phyloP scores from a whole-genome alignment of 164 flowering plant species.

The Aristolochia californica region DNA sequence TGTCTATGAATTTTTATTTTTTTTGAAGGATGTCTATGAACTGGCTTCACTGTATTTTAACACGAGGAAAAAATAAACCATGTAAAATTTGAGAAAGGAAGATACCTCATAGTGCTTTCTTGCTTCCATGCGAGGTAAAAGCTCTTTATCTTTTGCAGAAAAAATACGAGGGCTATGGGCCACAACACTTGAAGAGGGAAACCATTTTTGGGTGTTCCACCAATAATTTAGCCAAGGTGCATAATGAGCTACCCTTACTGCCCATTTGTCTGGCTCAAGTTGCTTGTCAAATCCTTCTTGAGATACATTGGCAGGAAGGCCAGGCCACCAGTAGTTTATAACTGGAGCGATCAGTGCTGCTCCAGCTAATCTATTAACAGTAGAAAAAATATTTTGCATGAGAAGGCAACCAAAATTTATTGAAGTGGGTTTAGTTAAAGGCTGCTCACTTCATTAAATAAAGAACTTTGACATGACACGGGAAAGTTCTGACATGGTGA shows the following conservation, averaged over 20 bases:
- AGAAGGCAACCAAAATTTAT: too few species aligned
- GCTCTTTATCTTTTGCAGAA: slow-evolving; percentile 31
- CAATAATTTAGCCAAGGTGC: slow-evolving; percentile 68
- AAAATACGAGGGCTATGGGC: slow-evolving; percentile 20
- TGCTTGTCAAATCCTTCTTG: slow-evolving; percentile 41
- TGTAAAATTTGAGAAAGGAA: neutral
- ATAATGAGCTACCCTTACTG: slow-evolving; percentile 55
- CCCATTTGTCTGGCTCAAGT: slow-evolving; percentile 49
- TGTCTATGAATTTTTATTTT: neutral
- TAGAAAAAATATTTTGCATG: neutral
- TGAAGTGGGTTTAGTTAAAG: too few species aligned
- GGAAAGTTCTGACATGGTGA: too few species aligned
- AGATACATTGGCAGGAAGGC: slow-evolving; percentile 57
- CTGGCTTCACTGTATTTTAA: neutral
- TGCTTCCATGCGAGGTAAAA: slow-evolving; percentile 10
- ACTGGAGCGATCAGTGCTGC: slow-evolving; percentile 69
- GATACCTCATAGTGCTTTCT: slow-evolving; percentile 16
- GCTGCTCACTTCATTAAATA: too few species aligned
- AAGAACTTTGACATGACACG: too few species aligned
- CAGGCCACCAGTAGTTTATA: slow-evolving; percentile 82
- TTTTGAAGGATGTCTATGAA: neutral
- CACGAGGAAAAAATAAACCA: neutral
- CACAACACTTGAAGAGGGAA: slow-evolving; percentile 37
- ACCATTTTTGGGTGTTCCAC: slow-evolving; percentile 85
- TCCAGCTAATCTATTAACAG: slow-evolving; percentile 58